Conservation (phyloP, 352 stramenopile genomes). For the Globisporangium emineosum region DNA sequence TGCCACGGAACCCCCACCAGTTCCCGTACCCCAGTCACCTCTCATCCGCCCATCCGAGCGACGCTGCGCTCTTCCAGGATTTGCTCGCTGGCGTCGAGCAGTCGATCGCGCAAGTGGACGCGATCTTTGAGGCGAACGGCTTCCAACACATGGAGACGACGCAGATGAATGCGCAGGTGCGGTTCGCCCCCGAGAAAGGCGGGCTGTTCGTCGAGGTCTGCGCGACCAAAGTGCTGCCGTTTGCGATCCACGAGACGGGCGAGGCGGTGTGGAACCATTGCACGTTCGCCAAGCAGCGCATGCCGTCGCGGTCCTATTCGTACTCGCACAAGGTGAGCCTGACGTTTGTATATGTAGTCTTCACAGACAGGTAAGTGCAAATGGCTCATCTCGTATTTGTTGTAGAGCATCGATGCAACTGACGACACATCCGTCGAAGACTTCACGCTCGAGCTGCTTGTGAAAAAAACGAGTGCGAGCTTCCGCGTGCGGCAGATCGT, state of each 20-base stretch:
- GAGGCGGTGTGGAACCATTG: background rate
- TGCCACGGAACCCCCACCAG: background rate
- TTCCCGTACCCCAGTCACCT: too few species aligned
- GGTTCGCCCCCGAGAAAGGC: background rate
- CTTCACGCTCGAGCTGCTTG: conserved; percentile 27
- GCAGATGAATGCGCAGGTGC: background rate
- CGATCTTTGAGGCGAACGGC: background rate
- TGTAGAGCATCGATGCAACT: background rate
- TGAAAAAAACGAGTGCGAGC: conserved; percentile 25
- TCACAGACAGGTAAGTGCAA: background rate
- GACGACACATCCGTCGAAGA: background rate
- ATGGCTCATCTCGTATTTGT: background rate
- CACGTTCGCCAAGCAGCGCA: background rate
- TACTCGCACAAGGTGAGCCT: background rate
- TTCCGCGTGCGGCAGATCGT: conserved; percentile 37
- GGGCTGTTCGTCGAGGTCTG: background rate
- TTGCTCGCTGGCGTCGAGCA: background rate
- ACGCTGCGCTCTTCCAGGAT: background rate
- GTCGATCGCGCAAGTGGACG: background rate
- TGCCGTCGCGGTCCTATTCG: background rate
- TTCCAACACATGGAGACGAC: background rate
- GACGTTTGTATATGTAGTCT: too few species aligned
- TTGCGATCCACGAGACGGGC: background rate
- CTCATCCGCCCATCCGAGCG: background rate
- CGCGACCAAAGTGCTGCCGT: background rate